Evolutionary conservation across 257 asterid species (phyloP), one percentile per base, ranked within the genome.

Genomic region (Galeopsis tetrahit): DNA sequence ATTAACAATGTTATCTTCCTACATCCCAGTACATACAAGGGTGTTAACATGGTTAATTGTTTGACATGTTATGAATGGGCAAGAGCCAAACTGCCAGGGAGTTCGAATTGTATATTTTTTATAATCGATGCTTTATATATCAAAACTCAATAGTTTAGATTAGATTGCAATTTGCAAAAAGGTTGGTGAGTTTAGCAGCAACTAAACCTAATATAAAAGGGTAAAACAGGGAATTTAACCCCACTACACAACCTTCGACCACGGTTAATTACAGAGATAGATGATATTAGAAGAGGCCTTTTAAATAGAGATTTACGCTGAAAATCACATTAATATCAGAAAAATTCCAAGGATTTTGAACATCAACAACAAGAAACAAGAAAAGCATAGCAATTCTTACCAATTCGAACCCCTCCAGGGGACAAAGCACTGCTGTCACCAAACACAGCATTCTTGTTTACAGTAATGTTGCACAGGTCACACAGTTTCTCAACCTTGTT

Each of bases 321-420:
- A 39, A 3, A 31, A 49, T 35, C 51, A 62, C 46, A 51, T 32
- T 3, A 53, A 2, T 63, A 49, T 4, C 34, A 52, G 7, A 1
- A 49, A 15, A 75, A 21, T 8, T 68, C 35, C 7, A 3, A 40
- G 7, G 67, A 71, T 51, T 10, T 35, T 2, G 4, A 42, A 57
- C 9, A 7, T 28, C 0, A 28, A 35, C 17, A n/a, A n/a, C 60
- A 7, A 61, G 48, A 66, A 71, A 57, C 61, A 10, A 6, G 73
- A 7, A 65, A 74, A 6, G 28, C 10, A 14, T 2, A 32, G 17
- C 4, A 36, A 46, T 33, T 67, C 89, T 85, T 87, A 91, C 99
- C 99, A 32, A 94, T 87, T 79, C 98, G 99, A 85, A 94, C 99
- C 10, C 98, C 98, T 78, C 99, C 99, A 55, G 99, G 99, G 65